Percentiles rank a stretch among this genome's conserved stretches.
Evolutionary conservation across 2,329 filamentous ascomycete species (phyloP).

Genomic region (Monilinia fructigena): DNA sequence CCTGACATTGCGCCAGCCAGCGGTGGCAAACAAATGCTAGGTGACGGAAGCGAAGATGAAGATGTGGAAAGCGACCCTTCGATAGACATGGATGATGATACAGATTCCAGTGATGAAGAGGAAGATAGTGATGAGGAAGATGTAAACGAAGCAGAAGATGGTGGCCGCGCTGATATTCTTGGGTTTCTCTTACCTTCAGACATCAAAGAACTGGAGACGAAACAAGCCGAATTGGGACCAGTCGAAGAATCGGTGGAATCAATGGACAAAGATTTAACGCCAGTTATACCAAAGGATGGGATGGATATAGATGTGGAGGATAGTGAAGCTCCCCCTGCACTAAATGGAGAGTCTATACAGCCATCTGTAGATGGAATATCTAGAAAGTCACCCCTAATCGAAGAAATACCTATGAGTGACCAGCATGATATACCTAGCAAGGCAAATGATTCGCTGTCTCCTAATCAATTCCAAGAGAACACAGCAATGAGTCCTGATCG

Average conservation of each 20-base stretch:
- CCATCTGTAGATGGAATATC: slow-evolving; percentile 5
- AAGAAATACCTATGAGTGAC: slow-evolving; percentile 14
- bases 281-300: not conserved
- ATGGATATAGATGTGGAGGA: slow-evolving; percentile 27
- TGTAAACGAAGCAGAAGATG: slow-evolving; percentile 42
- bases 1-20: slow-evolving; percentile 44
- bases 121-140: slow-evolving; percentile 54
- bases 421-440: slow-evolving; percentile 8
- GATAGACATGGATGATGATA: slow-evolving; percentile 23
- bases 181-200: slow-evolving; percentile 40
- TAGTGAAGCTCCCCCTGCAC: slow-evolving; percentile 38
- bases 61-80: slow-evolving; percentile 37
- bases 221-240: slow-evolving; percentile 24
- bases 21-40: slow-evolving; percentile 40
- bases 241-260: slow-evolving; percentile 23
- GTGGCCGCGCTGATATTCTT: slow-evolving; percentile 42
- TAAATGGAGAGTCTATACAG: slow-evolving; percentile 30
- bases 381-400: slow-evolving; percentile 12
- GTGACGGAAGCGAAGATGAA: slow-evolving; percentile 33
- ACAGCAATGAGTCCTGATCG: slow-evolving; percentile 37
- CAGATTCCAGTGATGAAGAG: slow-evolving; percentile 59
- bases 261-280: slow-evolving; percentile 8
- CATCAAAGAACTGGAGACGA: slow-evolving; percentile 39
- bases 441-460: slow-evolving; percentile 1
- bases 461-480: slow-evolving; percentile 23